Evolutionary conservation across 2,329 filamentous ascomycete genomes (phyloP).

Genomic region (Monilinia vaccinii-corymbosi): DNA sequence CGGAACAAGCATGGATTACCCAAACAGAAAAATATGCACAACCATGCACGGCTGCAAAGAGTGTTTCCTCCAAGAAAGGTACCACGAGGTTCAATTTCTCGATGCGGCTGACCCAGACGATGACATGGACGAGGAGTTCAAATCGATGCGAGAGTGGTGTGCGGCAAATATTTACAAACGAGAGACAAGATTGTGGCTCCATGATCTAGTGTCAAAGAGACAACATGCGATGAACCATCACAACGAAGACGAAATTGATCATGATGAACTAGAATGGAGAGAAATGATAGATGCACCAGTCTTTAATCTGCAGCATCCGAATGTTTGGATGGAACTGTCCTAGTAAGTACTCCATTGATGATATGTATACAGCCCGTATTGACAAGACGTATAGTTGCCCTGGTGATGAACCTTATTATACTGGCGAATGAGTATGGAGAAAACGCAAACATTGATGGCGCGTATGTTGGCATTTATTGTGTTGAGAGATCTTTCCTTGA

Average conservation of each 20-base stretch:
- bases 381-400: neutral
- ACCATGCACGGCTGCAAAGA: neutral
- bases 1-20: neutral
- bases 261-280: neutral
- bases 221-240: neutral
- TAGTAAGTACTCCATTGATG: no score
- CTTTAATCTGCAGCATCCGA: neutral
- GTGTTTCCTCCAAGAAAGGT: neutral
- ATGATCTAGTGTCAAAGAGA: neutral
- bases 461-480: neutral
- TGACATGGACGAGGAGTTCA: no score
- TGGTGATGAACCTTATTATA: no score
- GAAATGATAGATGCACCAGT: neutral
- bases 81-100: neutral
- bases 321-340: neutral
- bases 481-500: neutral
- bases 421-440: neutral
- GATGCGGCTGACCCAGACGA: neutral
- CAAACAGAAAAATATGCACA: neutral
- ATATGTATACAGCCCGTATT: neutral
- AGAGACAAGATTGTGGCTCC: neutral
- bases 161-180: neutral
- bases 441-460: neutral
- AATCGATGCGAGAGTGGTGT: no score
- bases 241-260: fast-evolving